phyloP scores from a whole-genome alignment of 768 basidiomycete species.

The Fistulinella prunicolor region DNA sequence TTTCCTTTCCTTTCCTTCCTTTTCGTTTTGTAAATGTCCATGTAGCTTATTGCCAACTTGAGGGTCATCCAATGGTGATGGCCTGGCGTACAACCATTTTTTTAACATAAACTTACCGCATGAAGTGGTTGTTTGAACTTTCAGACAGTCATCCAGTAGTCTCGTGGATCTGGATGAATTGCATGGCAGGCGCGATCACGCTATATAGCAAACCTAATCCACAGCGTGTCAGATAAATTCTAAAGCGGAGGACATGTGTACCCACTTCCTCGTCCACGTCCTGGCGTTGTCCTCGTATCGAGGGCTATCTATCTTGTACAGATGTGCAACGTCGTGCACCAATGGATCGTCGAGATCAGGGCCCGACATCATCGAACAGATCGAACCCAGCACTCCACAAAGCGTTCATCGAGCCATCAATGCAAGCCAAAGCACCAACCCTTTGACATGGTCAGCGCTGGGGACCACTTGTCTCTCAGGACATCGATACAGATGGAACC shows the following conservation, averaged over 20 bases:
- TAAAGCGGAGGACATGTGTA: too few relatives aligned
- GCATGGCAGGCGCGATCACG: too few relatives aligned
- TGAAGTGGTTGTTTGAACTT: too few relatives aligned
- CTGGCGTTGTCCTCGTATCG: too few relatives aligned
- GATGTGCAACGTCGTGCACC: slow-evolving; percentile 68
- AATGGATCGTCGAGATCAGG: slow-evolving; percentile 99
- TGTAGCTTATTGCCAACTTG: not conserved
- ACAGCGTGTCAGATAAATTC: too few relatives aligned
- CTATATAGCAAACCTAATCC: too few relatives aligned
- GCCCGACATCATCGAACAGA: slow-evolving; percentile 99
- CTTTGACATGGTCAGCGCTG: slow-evolving; percentile 98
- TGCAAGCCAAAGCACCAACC: slow-evolving; percentile 46
- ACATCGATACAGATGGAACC: slow-evolving; percentile 99
- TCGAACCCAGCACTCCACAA: slow-evolving; percentile 84
- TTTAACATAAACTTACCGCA: not conserved
- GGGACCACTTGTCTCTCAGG: slow-evolving; percentile 98
- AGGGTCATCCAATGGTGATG: too few relatives aligned
- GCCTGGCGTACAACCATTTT: not conserved
- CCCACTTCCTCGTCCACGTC: too few relatives aligned
- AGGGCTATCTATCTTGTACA: too few relatives aligned
- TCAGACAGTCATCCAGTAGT: too few relatives aligned
- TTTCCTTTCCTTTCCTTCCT: not conserved
- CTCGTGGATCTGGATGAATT: too few relatives aligned
- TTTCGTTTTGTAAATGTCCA: not conserved
- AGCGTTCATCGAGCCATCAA: not conserved